A percentile compares a stretch with the other conserved stretches of the same genome.
These are phyloP conservation scores for Vaccinium darrowii DNA, from an alignment of 148 eudicot species.

Conservation along the genomic window DNA sequence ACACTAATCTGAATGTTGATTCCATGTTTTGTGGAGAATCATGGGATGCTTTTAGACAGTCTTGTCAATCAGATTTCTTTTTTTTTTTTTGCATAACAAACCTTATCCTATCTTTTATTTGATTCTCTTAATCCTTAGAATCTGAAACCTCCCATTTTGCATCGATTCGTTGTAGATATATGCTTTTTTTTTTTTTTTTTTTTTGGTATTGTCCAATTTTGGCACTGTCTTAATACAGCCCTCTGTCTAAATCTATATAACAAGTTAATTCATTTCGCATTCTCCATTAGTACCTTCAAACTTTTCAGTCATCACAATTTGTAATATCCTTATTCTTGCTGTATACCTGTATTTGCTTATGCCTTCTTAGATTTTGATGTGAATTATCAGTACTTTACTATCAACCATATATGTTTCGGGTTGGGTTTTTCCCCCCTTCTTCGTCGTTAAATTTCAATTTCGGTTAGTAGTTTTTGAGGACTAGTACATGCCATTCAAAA, in stretches of 20 bases:
- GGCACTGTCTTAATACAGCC: neutral
- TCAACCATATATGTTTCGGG: neutral
- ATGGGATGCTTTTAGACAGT: neutral
- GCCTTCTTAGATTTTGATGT: neutral
- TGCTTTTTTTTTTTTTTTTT: neutral
- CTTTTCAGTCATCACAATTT: neutral
- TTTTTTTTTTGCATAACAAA: neutral
- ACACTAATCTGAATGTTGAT: neutral
- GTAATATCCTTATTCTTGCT: neutral
- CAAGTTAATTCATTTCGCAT: neutral
- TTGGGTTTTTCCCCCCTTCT: neutral
- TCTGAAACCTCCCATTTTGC: slow-evolving; percentile 8
- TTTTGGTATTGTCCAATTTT: neutral
- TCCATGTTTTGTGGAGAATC: neutral
- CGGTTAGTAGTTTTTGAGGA: neutral
- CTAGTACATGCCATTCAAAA: neutral
- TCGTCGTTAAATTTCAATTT: neutral
- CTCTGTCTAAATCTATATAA: slow-evolving; percentile 10
- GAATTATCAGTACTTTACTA: neutral
- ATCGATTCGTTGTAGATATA: slow-evolving; percentile 16
- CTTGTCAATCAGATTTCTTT: neutral
- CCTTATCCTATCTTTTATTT: slow-evolving; percentile 14
- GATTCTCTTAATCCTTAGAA: neutral
- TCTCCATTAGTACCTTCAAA: slow-evolving; percentile 8
- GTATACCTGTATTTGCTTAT: neutral